These are phyloP conservation scores for Eucalyptus regnans DNA, from an alignment of 345 rosid species.

Conservation along the genomic window DNA sequence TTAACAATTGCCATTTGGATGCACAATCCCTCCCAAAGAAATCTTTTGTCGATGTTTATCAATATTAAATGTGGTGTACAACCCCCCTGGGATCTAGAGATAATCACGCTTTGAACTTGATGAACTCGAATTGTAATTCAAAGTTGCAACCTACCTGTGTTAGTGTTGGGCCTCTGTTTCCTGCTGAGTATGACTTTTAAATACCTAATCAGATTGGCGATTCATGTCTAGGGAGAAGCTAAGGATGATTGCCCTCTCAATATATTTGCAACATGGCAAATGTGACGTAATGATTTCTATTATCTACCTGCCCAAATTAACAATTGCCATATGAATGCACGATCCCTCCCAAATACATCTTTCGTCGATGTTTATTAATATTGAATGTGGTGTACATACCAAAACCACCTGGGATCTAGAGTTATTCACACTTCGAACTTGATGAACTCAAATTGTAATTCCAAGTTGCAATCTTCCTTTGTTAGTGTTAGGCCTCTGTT, in stretches of 20 bases:
- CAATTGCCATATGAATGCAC: neutral
- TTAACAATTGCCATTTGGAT: neutral
- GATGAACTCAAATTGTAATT: neutral
- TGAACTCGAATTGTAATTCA: neutral
- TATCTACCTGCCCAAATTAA: neutral
- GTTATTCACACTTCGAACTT: neutral
- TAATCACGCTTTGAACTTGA: neutral
- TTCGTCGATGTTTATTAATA: neutral
- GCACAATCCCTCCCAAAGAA: neutral
- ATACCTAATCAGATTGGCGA: neutral
- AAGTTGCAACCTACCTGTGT: neutral
- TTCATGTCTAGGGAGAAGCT: neutral
- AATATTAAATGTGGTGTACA: neutral
- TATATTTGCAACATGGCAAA: neutral
- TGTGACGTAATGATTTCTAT: neutral
- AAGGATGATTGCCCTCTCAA: neutral
- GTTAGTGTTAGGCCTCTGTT: neutral
- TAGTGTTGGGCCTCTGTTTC: neutral
- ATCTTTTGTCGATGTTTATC: neutral
- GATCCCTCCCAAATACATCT: neutral
- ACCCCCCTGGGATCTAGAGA: neutral
- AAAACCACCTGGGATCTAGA: neutral
- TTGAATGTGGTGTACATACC: neutral
- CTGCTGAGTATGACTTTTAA: neutral
- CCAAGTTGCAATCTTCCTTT: neutral